Evolutionary conservation across 495 filamentous ascomycete genomes (phyloP).

Genomic region (Penicillium tannophilum): DNA sequence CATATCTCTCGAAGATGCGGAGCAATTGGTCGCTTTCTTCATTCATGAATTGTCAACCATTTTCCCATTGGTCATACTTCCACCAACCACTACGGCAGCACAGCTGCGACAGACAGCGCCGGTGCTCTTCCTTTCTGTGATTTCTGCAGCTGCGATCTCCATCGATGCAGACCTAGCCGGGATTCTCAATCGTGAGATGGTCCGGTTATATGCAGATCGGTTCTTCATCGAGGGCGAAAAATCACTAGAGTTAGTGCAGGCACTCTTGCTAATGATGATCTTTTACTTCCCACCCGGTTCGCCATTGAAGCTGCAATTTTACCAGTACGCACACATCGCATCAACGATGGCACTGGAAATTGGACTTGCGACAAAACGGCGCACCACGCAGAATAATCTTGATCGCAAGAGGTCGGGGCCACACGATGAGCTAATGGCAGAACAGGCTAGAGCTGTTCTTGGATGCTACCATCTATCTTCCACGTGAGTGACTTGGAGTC

Average conservation of each 20-base stretch:
- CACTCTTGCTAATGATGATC: constrained; percentile 48
- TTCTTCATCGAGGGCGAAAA: constrained; percentile 55
- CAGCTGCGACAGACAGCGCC: constrained; percentile 49
- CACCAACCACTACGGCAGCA: constrained; percentile 37
- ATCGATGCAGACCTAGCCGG: constrained; percentile 44
- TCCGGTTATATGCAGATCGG: constrained; percentile 48
- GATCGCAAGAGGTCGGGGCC: constrained; percentile 24
- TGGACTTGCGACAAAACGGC: constrained; percentile 44
- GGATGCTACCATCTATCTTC: constrained; percentile 51
- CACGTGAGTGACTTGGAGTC: constrained; percentile 30
- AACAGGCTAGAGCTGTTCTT: constrained; percentile 48
- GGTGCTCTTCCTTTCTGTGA: constrained; percentile 51
- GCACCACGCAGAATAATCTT: constrained; percentile 23
- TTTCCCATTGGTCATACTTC: constrained; percentile 47
- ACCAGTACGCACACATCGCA: constrained; percentile 58
- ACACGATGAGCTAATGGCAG: constrained; percentile 41
- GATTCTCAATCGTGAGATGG: constrained; percentile 48
- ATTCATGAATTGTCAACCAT: constrained; percentile 43
- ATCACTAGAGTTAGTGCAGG: constrained; percentile 55
- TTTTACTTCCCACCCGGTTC: constrained; percentile 54
- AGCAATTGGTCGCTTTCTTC: constrained; percentile 46
- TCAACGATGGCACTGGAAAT: constrained; percentile 58
- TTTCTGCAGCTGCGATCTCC: constrained; percentile 49
- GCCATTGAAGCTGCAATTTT: constrained; percentile 51
- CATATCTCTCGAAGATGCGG: constrained; percentile 46